Evolutionary conservation across 495 filamentous ascomycete species (phyloP).

Genomic region (Saxophila tyrrhenica): DNA sequence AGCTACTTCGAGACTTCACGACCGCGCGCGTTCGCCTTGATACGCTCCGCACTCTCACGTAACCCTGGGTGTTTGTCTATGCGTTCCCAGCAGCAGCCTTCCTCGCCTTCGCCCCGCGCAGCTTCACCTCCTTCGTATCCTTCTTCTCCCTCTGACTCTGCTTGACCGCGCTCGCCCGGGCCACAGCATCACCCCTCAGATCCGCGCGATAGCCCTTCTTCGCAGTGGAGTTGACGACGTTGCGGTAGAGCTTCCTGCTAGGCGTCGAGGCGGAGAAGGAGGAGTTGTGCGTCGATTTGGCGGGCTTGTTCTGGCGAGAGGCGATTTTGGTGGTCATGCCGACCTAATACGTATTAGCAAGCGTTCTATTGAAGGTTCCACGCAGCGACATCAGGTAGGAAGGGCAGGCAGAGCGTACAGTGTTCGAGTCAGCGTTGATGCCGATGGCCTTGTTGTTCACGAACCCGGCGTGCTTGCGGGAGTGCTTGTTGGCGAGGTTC

Average conservation of each 20-base stretch:
- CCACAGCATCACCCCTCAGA: constrained; percentile 72
- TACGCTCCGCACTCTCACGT: too few relatives aligned
- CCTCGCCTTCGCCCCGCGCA: constrained; percentile 69
- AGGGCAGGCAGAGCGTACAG: background rate
- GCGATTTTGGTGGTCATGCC: constrained; percentile 70
- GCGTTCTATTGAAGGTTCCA: background rate
- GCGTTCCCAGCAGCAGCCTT: constrained; percentile 38
- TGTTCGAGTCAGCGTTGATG: constrained; percentile 14
- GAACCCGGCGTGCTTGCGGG: constrained; percentile 86
- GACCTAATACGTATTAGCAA: background rate
- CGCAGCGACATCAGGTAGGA: too few relatives aligned
- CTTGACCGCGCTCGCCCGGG: constrained; percentile 80
- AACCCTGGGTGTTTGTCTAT: too few relatives aligned
- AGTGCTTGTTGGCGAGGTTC: constrained; percentile 81
- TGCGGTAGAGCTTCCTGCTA: constrained; percentile 68
- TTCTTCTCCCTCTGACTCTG: constrained; percentile 67
- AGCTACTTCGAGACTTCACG: too few relatives aligned
- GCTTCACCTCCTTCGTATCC: constrained; percentile 58
- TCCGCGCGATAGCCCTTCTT: constrained; percentile 68
- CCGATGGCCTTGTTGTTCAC: constrained; percentile 81
- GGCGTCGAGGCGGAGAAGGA: constrained; percentile 51
- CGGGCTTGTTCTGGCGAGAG: constrained; percentile 55
- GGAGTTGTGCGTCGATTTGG: constrained; percentile 37
- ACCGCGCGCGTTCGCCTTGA: too few relatives aligned
- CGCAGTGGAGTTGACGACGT: constrained; percentile 65